Percentiles rank a stretch among this genome's conserved stretches.
These are phyloP conservation scores for Ogataea parapolymorpha DNA, from an alignment of 805 yeast species.

Conservation along the genomic window DNA sequence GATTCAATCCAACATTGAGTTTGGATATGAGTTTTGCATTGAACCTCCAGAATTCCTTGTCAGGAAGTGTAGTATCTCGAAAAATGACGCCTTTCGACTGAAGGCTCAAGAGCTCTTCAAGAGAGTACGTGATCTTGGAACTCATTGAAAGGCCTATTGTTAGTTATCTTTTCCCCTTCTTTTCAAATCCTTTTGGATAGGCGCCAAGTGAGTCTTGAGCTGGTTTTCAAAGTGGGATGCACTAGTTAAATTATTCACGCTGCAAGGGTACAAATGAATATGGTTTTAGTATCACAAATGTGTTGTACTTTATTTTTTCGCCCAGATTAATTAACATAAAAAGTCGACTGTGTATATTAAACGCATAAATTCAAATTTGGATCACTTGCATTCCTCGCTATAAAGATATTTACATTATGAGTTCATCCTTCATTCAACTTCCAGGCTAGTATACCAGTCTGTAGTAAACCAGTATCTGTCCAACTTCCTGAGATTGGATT, in stretches of 20 bases:
- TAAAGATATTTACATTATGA: neutral
- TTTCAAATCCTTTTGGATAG: too few species aligned
- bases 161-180: too few species aligned
- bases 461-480: constrained; percentile 35
- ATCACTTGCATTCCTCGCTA: neutral
- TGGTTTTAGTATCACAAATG: neutral
- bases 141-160: neutral
- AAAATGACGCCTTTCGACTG: constrained; percentile 17
- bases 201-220: too few species aligned
- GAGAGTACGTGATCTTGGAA: constrained; percentile 17
- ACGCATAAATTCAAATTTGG: neutral
- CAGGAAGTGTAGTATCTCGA: constrained; percentile 20
- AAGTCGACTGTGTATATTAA: too few species aligned
- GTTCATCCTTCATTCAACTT: constrained; percentile 15
- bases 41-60: constrained; percentile 24
- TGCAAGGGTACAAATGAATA: neutral
- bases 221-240: too few species aligned
- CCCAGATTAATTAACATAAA: neutral
- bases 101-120: constrained; percentile 16
- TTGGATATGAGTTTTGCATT: constrained; percentile 13
- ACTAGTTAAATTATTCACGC: too few species aligned
- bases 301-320: neutral
- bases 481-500: constrained; percentile 45
- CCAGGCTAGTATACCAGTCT: constrained; percentile 22
- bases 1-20: constrained; percentile 1